phyloP scores from a whole-genome alignment of 2,329 filamentous ascomycete species.

The Colletotrichum tofieldiae region DNA sequence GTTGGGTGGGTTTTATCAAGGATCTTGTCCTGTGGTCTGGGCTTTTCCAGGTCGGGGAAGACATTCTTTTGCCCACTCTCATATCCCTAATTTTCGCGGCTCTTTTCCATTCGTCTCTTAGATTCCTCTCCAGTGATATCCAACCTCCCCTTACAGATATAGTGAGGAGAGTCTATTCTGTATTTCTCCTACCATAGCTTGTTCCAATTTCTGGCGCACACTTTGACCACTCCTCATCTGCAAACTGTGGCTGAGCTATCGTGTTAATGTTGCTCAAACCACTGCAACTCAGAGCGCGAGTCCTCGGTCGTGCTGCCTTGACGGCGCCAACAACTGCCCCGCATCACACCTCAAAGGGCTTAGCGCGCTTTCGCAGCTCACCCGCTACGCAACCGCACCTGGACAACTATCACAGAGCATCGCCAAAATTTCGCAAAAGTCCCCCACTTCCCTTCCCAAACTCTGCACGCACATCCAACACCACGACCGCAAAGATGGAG shows the following conservation, averaged over 20 bases:
- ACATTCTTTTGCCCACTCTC: not conserved
- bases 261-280: constrained; percentile 13
- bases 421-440: constrained; percentile 40
- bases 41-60: not conserved
- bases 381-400: constrained; percentile 22
- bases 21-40: not conserved
- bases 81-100: not conserved
- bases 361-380: constrained; percentile 23
- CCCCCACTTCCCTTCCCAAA: constrained; percentile 39
- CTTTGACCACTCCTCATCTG: not conserved
- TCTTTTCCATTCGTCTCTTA: not conserved
- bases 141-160: not conserved
- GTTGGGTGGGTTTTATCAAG: not conserved
- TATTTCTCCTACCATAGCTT: not conserved
- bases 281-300: constrained; percentile 31
- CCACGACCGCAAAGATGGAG: constrained; percentile 24
- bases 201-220: not conserved
- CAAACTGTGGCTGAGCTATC: not conserved
- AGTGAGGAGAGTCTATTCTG: not conserved
- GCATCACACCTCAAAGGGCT: not conserved
- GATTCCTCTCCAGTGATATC: not conserved
- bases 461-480: constrained; percentile 9
- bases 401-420: constrained; percentile 27
- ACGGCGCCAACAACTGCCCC: constrained; percentile 15
- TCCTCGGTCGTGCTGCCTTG: not conserved